These are phyloP conservation scores for Vitis rupestris DNA, from an alignment of 164 flowering plant genomes.

Conservation along the genomic window DNA sequence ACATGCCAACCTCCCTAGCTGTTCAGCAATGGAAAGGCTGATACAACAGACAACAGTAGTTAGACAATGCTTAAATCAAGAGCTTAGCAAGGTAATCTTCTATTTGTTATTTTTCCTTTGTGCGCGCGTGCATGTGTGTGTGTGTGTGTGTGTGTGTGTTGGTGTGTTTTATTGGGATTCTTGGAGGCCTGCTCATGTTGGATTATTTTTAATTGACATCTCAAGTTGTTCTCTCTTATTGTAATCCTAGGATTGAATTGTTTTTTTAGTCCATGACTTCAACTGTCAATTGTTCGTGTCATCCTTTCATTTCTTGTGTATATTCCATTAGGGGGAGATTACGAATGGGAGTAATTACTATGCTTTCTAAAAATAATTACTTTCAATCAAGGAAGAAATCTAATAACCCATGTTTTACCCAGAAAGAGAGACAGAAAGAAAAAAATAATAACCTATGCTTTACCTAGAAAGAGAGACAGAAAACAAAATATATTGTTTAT, in stretches of 20 bases:
- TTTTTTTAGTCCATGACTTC: too few relatives aligned
- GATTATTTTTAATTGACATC: too few relatives aligned
- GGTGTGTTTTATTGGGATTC: background rate
- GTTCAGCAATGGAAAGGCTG: conserved; percentile 84
- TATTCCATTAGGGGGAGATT: too few relatives aligned
- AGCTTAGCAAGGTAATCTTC: conserved; percentile 63
- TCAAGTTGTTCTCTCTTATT: too few relatives aligned
- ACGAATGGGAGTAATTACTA: too few relatives aligned
- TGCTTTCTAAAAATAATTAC: too few relatives aligned
- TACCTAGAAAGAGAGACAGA: background rate
- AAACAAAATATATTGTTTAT: too few relatives aligned
- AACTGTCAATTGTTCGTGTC: too few relatives aligned
- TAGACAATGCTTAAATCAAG: conserved; percentile 69
- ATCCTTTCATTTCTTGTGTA: too few relatives aligned
- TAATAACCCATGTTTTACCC: background rate
- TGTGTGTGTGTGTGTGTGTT: background rate
- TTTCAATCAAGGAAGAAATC: background rate
- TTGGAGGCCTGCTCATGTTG: background rate
- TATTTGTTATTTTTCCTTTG: conserved; percentile 8
- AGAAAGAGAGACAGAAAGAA: background rate
- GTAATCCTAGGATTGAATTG: too few relatives aligned
- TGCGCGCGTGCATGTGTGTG: background rate
- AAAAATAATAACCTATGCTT: too few relatives aligned
- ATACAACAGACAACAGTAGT: conserved; percentile 81
- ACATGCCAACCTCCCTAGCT: conserved; percentile 65